These are phyloP conservation scores for Geoglossum glabrum DNA, from an alignment of 495 filamentous ascomycete species.

Conservation along the genomic window DNA sequence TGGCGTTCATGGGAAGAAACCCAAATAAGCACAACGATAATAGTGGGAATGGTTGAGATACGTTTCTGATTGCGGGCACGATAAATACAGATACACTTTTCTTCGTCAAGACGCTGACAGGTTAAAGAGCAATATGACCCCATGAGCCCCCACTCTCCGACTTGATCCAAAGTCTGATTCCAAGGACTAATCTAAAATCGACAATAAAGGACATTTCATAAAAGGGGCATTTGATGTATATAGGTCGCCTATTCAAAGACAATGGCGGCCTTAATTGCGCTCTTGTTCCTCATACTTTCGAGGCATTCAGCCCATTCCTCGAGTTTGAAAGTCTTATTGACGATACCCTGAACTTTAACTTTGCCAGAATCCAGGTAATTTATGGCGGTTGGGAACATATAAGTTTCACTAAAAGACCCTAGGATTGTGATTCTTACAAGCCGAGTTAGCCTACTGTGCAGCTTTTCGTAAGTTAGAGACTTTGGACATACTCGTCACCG, in stretches of 20 bases:
- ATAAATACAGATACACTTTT: too few relatives aligned
- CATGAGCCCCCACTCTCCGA: too few relatives aligned
- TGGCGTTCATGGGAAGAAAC: too few relatives aligned
- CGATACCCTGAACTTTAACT: conserved; percentile 3
- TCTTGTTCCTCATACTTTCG: conserved; percentile 3
- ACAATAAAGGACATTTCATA: too few relatives aligned
- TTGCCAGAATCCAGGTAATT: conserved; percentile 38
- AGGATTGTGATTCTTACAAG: conserved; percentile 35
- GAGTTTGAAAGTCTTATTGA: conserved; percentile 6
- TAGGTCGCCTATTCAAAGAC: conserved; percentile 13
- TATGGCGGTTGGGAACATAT: conserved; percentile 54
- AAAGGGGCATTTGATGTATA: neutral
- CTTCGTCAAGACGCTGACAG: too few relatives aligned
- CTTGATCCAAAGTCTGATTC: too few relatives aligned
- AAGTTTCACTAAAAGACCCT: conserved; percentile 47
- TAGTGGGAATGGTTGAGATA: too few relatives aligned
- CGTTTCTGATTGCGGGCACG: too few relatives aligned
- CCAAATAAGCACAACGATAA: too few relatives aligned
- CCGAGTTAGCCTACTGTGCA: neutral
- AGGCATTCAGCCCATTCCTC: conserved; percentile 5
- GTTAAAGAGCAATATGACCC: too few relatives aligned
- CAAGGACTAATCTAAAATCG: too few relatives aligned
- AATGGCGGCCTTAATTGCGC: conserved; percentile 4
- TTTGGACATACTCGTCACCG: conserved; percentile 11
- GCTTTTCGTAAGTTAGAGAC: neutral